Conservation (phyloP, 2,329 filamentous ascomycete genomes). For the Colletotrichum orchidophilum region DNA sequence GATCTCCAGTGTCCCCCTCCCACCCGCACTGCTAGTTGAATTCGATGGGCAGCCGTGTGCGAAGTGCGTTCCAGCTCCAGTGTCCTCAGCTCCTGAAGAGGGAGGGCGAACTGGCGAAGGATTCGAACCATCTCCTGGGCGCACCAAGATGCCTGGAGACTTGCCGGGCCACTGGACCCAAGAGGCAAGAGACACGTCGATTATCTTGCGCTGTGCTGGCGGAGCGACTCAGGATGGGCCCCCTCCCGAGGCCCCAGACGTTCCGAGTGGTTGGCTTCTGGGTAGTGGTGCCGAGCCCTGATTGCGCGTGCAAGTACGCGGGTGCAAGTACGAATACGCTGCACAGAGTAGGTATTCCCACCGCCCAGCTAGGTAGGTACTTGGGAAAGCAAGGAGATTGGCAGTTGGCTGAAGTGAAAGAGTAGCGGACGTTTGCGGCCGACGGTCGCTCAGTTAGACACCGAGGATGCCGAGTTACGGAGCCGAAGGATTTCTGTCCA, state of each 20-base stretch:
- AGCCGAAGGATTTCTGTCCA: background rate
- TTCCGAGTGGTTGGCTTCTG: background rate
- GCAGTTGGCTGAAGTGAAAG: background rate
- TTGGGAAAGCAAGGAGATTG: background rate
- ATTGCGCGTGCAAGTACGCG: background rate
- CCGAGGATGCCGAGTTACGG: background rate
- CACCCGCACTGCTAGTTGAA: background rate
- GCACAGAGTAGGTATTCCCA: background rate
- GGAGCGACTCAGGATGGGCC: no score
- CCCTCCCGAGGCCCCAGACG: background rate
- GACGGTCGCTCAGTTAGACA: background rate
- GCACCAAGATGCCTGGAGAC: background rate
- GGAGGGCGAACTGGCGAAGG: no score
- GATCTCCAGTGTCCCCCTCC: conserved; percentile 26
- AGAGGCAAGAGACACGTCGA: background rate
- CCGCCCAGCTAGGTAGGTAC: background rate
- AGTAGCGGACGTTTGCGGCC: background rate
- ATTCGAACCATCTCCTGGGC: background rate
- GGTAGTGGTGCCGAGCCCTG: background rate
- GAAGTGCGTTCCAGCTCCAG: no score
- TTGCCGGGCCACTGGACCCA: background rate
- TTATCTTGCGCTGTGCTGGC: background rate
- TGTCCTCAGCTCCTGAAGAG: background rate
- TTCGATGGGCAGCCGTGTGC: no score
- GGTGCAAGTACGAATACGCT: no score